A percentile compares a stretch with the other conserved stretches of the same genome.
These are phyloP conservation scores for Galerina marginata DNA, from an alignment of 768 basidiomycete genomes.

Conservation along the genomic window DNA sequence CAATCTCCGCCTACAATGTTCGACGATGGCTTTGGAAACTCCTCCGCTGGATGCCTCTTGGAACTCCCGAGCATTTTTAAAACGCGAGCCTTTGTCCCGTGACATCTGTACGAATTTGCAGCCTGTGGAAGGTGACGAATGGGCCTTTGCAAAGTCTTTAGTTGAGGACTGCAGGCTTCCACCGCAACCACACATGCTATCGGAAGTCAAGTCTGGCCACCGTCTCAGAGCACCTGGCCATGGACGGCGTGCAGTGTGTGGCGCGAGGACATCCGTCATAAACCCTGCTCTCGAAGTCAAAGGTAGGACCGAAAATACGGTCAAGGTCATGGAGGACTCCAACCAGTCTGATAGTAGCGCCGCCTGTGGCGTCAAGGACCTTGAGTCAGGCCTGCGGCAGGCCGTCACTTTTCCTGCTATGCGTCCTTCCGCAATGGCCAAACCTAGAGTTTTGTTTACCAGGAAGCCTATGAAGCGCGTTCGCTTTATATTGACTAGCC, in stretches of 20 bases:
- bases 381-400: not conserved
- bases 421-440: slow-evolving; percentile 25
- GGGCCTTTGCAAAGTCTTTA: slow-evolving; percentile 42
- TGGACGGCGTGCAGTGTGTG: too few species aligned
- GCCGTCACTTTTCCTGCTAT: not conserved
- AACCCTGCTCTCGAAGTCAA: not conserved
- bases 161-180: not conserved
- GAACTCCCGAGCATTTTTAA: slow-evolving; percentile 19
- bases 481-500: slow-evolving; percentile 39
- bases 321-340: not conserved
- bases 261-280: too few species aligned
- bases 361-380: not conserved
- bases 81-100: not conserved
- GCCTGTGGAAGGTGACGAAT: slow-evolving; percentile 33
- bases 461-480: slow-evolving; percentile 41
- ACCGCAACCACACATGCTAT: not conserved
- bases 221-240: not conserved
- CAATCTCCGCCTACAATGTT: slow-evolving; percentile 47
- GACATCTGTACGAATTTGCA: not conserved
- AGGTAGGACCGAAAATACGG: not conserved
- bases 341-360: too few species aligned
- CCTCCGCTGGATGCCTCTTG: slow-evolving; percentile 21
- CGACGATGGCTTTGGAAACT: slow-evolving; percentile 21
- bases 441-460: not conserved
- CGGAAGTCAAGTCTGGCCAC: not conserved